Conservation (phyloP, 2,329 filamentous ascomycete genomes). For the Neofusicoccum laricinum region DNA sequence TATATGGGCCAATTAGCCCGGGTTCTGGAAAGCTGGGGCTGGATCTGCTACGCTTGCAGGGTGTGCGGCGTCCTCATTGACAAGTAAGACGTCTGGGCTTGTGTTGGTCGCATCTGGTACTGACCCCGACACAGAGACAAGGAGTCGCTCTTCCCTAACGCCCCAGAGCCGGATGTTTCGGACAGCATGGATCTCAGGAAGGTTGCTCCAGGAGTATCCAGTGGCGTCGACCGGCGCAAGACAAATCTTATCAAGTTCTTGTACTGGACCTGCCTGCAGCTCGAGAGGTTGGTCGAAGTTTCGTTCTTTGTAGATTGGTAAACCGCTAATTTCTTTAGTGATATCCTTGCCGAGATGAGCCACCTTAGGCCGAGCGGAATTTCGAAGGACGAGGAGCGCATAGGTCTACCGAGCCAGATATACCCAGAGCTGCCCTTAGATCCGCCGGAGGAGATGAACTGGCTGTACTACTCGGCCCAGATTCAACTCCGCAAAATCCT, state of each 20-base stretch:
- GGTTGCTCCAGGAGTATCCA: constrained; percentile 6
- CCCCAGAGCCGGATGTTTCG: neutral
- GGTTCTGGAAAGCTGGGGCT: constrained; percentile 79
- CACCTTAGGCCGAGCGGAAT: constrained; percentile 59
- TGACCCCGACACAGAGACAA: constrained; percentile 11
- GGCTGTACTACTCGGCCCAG: constrained; percentile 61
- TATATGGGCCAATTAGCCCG: constrained; percentile 87
- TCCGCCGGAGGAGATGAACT: constrained; percentile 39
- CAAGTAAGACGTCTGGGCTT: constrained; percentile 46
- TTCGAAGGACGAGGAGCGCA: constrained; percentile 55
- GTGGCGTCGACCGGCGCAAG: constrained; percentile 9
- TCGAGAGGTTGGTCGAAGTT: constrained; percentile 66
- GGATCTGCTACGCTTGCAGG: constrained; percentile 61
- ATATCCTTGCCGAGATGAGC: constrained; percentile 84
- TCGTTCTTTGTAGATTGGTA: neutral
- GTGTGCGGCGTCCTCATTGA: constrained; percentile 71
- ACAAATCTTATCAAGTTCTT: constrained; percentile 56
- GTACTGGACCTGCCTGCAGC: constrained; percentile 90
- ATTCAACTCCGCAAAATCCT: constrained; percentile 58
- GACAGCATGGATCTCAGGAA: constrained; percentile 11
- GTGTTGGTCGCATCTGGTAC: neutral
- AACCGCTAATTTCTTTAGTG: constrained; percentile 50
- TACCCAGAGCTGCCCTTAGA: constrained; percentile 22
- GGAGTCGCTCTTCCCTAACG: neutral
- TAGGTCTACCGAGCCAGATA: constrained; percentile 65